These are phyloP conservation scores for Ustilago nuda DNA, from an alignment of 1,284 basidiomycete species.

Conservation along the genomic window DNA sequence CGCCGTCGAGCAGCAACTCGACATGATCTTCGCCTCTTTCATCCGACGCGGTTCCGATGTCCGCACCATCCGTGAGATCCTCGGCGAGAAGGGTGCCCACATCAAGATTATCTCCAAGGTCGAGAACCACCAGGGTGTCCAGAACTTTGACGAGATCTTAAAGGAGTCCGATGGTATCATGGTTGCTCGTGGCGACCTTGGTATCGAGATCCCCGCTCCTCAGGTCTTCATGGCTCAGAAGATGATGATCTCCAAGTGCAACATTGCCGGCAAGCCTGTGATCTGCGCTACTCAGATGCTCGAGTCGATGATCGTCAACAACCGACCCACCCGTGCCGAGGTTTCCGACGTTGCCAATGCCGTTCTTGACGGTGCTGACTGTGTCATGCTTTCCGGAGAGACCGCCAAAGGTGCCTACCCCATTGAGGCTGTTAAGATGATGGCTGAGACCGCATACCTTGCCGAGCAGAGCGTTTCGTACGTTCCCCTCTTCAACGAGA, in stretches of 20 bases:
- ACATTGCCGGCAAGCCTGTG: slow-evolving; percentile 78
- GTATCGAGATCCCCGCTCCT: slow-evolving; percentile 74
- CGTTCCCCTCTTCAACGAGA: slow-evolving; percentile 68
- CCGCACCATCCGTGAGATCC: slow-evolving; percentile 65
- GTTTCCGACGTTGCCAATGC: slow-evolving; percentile 69
- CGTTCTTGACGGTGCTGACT: slow-evolving; percentile 69
- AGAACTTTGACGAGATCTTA: slow-evolving; percentile 69
- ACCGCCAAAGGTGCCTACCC: slow-evolving; percentile 69
- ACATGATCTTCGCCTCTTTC: slow-evolving; percentile 78
- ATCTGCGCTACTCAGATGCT: slow-evolving; percentile 99
- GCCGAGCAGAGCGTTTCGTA: slow-evolving; percentile 68
- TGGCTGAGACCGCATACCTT: slow-evolving; percentile 69
- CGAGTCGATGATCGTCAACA: slow-evolving; percentile 76
- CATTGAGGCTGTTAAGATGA: slow-evolving; percentile 71
- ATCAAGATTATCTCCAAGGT: slow-evolving; percentile 70
- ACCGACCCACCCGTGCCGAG: slow-evolving; percentile 69
- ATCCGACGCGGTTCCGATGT: slow-evolving; percentile 67
- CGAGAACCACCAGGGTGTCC: slow-evolving; percentile 69
- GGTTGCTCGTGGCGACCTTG: slow-evolving; percentile 69
- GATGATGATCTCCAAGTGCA: slow-evolving; percentile 70
- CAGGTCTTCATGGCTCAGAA: slow-evolving; percentile 70
- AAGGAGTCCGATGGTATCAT: slow-evolving; percentile 69
- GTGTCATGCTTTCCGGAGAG: slow-evolving; percentile 69
- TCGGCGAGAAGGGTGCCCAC: slow-evolving; percentile 67
- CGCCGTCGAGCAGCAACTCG: slow-evolving; percentile 96